These are phyloP conservation scores for Fremontodendron californicum DNA, from an alignment of 345 rosid species.

Conservation along the genomic window DNA sequence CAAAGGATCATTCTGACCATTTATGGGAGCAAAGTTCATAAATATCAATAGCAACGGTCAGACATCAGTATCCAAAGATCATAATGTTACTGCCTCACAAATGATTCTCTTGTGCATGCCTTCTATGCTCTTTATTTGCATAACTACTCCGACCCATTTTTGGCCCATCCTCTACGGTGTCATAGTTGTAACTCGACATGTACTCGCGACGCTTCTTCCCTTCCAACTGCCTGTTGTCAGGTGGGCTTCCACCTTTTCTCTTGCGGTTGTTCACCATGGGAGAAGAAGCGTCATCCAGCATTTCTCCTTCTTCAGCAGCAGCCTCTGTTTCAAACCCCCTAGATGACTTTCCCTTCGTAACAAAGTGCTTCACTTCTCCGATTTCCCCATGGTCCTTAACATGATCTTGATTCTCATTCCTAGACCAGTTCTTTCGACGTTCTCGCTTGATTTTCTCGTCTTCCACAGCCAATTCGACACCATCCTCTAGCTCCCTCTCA, in stretches of 20 bases:
- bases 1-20: conserved; percentile 13
- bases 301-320: conserved; percentile 65
- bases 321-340: conserved; percentile 17
- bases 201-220: conserved; percentile 53
- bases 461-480: conserved; percentile 62
- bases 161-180: conserved; percentile 27
- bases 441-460: conserved; percentile 54
- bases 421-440: conserved; percentile 46
- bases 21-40: neutral
- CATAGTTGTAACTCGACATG: conserved; percentile 18
- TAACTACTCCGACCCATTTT: conserved; percentile 20
- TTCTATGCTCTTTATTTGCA: conserved; percentile 38
- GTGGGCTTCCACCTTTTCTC: conserved; percentile 62
- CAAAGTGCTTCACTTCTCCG: conserved; percentile 36
- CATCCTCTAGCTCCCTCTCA: conserved; percentile 67
- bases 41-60: neutral
- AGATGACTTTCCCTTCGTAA: conserved; percentile 32
- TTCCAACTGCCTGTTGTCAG: conserved; percentile 47
- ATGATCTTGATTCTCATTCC: conserved; percentile 27
- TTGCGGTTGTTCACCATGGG: conserved; percentile 49
- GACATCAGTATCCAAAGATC: conserved; percentile 12
- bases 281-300: conserved; percentile 46
- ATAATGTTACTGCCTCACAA: conserved; percentile 20
- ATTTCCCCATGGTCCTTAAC: conserved; percentile 39
- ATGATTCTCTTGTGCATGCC: conserved; percentile 41